Conservation (phyloP, 768 basidiomycete species). For the Rossbeevera mucosa region DNA sequence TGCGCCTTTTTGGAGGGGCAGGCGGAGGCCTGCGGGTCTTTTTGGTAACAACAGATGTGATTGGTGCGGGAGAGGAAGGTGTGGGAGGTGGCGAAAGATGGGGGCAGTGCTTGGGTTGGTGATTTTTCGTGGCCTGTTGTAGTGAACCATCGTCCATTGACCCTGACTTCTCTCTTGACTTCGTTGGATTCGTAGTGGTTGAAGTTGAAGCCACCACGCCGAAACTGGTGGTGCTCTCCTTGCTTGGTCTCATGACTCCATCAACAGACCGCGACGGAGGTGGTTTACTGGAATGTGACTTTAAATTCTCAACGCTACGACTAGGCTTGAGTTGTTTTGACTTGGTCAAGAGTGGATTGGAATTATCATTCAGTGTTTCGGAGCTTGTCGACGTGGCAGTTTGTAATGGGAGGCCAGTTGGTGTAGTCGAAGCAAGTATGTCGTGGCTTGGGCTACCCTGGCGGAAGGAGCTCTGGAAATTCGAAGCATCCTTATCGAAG, state of each 20-base stretch:
- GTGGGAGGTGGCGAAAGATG: constrained; percentile 16
- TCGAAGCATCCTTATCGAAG: constrained; percentile 24
- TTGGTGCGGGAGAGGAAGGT: constrained; percentile 14
- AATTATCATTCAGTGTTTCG: constrained; percentile 18
- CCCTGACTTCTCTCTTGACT: constrained; percentile 23
- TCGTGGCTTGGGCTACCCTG: constrained; percentile 44
- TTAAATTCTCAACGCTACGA: constrained; percentile 62
- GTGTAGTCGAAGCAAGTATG: constrained; percentile 35
- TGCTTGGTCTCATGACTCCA: constrained; percentile 38
- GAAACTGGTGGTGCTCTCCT: constrained; percentile 32
- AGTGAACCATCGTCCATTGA: constrained; percentile 26
- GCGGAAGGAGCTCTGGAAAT: constrained; percentile 28
- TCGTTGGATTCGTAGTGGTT: constrained; percentile 15
- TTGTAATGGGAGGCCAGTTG: constrained; percentile 13
- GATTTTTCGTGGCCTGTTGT: constrained; percentile 15
- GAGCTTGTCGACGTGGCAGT: not conserved
- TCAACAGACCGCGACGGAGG: constrained; percentile 33
- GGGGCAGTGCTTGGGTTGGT: constrained; percentile 15
- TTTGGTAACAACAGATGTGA: constrained; percentile 18
- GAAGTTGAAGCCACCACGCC: constrained; percentile 29
- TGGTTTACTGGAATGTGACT: constrained; percentile 26
- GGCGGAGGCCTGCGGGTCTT: constrained; percentile 53
- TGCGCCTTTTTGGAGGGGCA: constrained; percentile 63
- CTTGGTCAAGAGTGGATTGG: constrained; percentile 25
- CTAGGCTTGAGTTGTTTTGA: constrained; percentile 52